A percentile compares a stretch with the other conserved stretches of the same genome.
Evolutionary conservation across 805 yeast genomes (phyloP).

Genomic region (Teunomyces panamensis): DNA sequence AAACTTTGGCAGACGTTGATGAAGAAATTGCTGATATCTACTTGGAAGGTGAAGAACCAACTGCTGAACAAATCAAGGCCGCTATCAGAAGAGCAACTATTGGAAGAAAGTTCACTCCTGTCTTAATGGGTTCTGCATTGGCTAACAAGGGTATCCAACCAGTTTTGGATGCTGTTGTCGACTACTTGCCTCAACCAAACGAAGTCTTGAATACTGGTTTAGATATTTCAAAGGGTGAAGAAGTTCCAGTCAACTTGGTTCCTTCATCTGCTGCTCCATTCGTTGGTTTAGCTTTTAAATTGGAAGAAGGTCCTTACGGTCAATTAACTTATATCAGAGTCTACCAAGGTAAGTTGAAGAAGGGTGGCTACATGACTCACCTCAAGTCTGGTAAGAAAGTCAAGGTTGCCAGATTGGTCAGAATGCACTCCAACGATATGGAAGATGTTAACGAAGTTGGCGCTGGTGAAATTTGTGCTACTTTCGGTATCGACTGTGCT

Average conservation of each 20-base stretch:
- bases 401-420: conserved; percentile 82
- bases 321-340: conserved; percentile 96
- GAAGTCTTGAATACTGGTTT: conserved; percentile 89
- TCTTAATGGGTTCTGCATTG: conserved; percentile 97
- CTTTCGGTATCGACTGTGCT: conserved; percentile 97
- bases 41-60: conserved; percentile 87
- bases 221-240: conserved; percentile 58
- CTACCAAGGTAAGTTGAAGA: conserved; percentile 91
- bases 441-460: conserved; percentile 95
- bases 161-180: conserved; percentile 93
- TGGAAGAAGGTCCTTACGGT: conserved; percentile 97
- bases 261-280: conserved; percentile 78
- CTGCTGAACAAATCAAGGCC: conserved; percentile 73
- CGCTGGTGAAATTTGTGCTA: conserved; percentile 99
- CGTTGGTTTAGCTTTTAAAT: conserved; percentile 96
- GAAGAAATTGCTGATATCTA: conserved; percentile 94
- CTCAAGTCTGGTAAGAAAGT: conserved; percentile 90
- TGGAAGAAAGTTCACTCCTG: conserved; percentile 96
- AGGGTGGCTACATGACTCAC: conserved; percentile 85
- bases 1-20: conserved; percentile 96
- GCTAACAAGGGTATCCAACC: conserved; percentile 97
- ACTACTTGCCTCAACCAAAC: conserved; percentile 92
- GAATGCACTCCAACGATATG: conserved; percentile 99
- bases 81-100: conserved; percentile 96
- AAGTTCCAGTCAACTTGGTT: conserved; percentile 61